Percentiles rank a stretch among this genome's conserved stretches.
Evolutionary conservation across 768 basidiomycete genomes (phyloP).

Genomic region (Tricholoma terreum): DNA sequence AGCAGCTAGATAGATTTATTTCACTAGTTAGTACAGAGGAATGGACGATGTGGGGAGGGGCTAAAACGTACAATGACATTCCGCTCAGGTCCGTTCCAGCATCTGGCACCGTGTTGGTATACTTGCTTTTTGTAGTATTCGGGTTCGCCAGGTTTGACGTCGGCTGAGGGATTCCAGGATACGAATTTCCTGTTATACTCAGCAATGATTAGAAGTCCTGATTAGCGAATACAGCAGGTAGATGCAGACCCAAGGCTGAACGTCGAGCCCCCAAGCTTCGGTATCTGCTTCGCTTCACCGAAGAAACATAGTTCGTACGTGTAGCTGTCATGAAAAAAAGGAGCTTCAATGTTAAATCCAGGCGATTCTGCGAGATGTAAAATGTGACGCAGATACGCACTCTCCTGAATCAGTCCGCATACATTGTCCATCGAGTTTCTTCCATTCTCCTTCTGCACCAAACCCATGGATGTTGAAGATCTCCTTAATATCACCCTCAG

Average conservation of each 20-base stretch:
- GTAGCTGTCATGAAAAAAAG: conserved; percentile 51
- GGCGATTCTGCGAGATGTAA: background rate
- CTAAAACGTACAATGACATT: conserved; percentile 64
- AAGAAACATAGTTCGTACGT: conserved; percentile 95
- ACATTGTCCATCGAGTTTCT: conserved; percentile 85
- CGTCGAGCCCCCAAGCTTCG: conserved; percentile 70
- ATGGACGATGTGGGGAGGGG: background rate
- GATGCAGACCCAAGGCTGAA: conserved; percentile 78
- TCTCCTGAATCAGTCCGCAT: conserved; percentile 84
- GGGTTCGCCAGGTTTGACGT: conserved; percentile 54
- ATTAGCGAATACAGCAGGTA: background rate
- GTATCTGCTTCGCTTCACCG: conserved; percentile 82
- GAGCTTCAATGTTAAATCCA: background rate
- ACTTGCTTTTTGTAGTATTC: conserved; percentile 80
- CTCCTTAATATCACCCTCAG: conserved; percentile 56
- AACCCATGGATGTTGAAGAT: conserved; percentile 66
- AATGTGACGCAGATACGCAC: conserved; percentile 45
- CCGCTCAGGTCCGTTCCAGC: conserved; percentile 96
- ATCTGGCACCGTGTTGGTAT: conserved; percentile 82
- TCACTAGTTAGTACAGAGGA: background rate
- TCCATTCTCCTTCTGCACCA: conserved; percentile 88
- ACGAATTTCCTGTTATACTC: conserved; percentile 55
- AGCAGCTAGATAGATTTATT: conserved; percentile 54
- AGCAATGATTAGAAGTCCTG: background rate
- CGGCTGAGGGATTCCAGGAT: conserved; percentile 71